phyloP scores from a whole-genome alignment of 805 yeast species.

The Suhomyces sp. region DNA sequence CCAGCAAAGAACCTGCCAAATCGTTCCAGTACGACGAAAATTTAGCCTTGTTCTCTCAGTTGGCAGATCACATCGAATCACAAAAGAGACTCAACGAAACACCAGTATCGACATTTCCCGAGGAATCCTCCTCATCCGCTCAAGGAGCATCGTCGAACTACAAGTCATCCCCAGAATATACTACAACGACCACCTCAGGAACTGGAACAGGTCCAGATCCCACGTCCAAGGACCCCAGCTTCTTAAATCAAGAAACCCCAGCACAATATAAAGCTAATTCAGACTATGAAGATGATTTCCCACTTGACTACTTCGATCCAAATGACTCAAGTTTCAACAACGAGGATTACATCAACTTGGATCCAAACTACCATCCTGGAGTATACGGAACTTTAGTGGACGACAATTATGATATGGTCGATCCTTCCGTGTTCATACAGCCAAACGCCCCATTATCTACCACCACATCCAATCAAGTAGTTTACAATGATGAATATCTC shows the following conservation, averaged over 20 bases:
- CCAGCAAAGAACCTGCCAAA: constrained; percentile 74
- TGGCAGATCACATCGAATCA: constrained; percentile 41
- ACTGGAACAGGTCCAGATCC: not conserved
- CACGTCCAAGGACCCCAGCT: constrained; percentile 10
- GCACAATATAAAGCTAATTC: constrained; percentile 21
- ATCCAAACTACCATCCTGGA: constrained; percentile 17
- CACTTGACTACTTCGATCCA: constrained; percentile 62
- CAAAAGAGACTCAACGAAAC: constrained; percentile 3
- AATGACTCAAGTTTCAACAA: constrained; percentile 26
- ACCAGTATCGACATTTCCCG: not conserved
- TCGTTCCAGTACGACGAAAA: constrained; percentile 67
- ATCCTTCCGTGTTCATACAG: constrained; percentile 19
- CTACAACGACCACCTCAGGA: constrained; percentile 8
- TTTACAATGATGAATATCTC: constrained; percentile 46
- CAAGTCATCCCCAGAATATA: constrained; percentile 16
- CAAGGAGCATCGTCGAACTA: constrained; percentile 1
- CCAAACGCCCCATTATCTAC: constrained; percentile 7
- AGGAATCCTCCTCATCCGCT: not conserved
- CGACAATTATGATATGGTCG: constrained; percentile 22
- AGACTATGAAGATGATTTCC: constrained; percentile 64
- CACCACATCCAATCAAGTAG: constrained; percentile 28
- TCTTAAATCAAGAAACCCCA: constrained; percentile 21
- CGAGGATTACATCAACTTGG: constrained; percentile 27
- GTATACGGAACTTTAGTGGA: constrained; percentile 12
- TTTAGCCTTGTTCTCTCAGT: constrained; percentile 53